A percentile compares a stretch with the other conserved stretches of the same genome.
phyloP scores from a whole-genome alignment of 1,284 basidiomycete species.

The Cerioporus squamosus region DNA sequence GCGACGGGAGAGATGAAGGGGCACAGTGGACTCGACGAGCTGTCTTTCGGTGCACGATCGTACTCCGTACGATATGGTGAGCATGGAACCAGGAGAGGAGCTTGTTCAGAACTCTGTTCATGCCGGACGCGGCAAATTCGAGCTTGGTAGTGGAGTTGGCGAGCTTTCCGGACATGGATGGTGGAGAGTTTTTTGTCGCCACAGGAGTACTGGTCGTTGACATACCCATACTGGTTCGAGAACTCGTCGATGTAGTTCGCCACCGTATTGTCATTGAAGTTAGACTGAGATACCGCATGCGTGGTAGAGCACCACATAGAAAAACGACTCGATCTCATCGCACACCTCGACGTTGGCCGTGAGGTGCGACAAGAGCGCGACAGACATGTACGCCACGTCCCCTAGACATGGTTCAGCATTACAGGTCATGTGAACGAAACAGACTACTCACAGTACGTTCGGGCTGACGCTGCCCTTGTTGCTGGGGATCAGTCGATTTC shows the following conservation, averaged over 20 bases:
- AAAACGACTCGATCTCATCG: conserved; percentile 15
- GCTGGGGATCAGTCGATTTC: background rate
- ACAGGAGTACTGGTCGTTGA: background rate
- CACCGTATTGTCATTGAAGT: background rate
- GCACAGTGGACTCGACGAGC: too few species aligned
- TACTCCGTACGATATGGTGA: background rate
- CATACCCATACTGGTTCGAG: background rate
- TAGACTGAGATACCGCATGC: conserved; percentile 3
- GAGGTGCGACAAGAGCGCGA: background rate
- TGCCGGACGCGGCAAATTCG: background rate
- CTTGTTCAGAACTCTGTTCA: background rate
- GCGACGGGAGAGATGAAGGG: too few species aligned
- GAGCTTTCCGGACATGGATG: background rate
- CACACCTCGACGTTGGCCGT: background rate
- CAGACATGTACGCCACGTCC: conserved; percentile 9
- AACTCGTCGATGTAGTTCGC: background rate
- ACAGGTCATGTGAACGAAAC: too few species aligned
- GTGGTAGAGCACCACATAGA: conserved; percentile 12
- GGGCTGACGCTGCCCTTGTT: background rate
- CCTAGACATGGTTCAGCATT: background rate
- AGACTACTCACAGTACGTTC: background rate
- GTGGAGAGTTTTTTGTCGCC: background rate
- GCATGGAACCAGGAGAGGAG: conserved; percentile 1
- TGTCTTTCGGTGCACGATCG: background rate
- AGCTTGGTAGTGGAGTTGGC: background rate